Evolutionary conservation across 2,329 filamentous ascomycete species (phyloP), one percentile per base, ranked within the genome.

Genomic region (Claviceps sp.): DNA sequence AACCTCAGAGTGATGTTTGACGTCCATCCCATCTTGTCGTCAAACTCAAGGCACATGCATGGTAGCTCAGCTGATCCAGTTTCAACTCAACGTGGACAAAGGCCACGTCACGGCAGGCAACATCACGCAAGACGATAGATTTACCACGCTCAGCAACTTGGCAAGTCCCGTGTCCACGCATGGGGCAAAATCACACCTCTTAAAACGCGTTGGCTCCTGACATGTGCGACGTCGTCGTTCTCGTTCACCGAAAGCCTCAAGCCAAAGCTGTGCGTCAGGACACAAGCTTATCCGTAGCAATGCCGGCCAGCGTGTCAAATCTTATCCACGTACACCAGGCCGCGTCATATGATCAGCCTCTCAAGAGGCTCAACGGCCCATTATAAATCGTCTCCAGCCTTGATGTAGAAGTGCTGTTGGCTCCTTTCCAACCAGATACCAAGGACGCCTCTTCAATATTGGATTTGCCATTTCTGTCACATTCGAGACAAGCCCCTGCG

Each of bases 181-280:
- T 34, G 9, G 9, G 3, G 9, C 9, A 34, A 4, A 34, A 34
- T 47, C 50, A 47, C 49, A 43, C 41, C 43, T 48, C 20, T 42
- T 16, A 24, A 47, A 24, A 18, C 41, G 45, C 48, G 45, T 53
- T 26, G 30, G 55, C 54, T 56, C 52, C 54, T 56, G 43, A 26
- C 55, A 55, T 57, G 55, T 53, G 55, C 55, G 52, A 55, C 53
- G 52, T 55, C 52, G 52, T 55, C 2, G 51, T 50, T 48, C 46
- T 46, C 52, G 47, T 52, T 55, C 52, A 42, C 43, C 16, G 41
- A 47, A 37, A 37, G 5, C 13, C 48, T 18, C 14, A 47, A 44
- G 37, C 49, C 20, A 40, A 42, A 34, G 9, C 41, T 40, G 48
- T 54, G 50, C 37, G 40, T 50, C 45, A n/a, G 26, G 40, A 18